Evolutionary conservation across 1,139 yeast genomes (phyloP).

Genomic region (Yamadazyma membranifaciens): DNA sequence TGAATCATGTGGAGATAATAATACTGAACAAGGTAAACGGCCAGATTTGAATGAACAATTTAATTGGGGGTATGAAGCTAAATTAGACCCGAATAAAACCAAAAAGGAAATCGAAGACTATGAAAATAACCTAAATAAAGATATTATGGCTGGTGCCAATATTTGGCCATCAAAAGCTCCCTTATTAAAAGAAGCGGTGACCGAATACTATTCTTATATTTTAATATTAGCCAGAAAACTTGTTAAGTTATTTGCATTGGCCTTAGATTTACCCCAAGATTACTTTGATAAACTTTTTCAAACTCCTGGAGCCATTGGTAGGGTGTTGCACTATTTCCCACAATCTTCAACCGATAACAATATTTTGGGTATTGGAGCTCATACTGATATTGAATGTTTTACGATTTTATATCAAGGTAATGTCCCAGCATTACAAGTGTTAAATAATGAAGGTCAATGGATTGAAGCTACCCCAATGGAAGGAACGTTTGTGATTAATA

Average conservation of each 20-base stretch:
- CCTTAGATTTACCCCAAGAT: conserved; percentile 13
- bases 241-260: conserved; percentile 15
- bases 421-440: conserved; percentile 15
- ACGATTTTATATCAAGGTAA: conserved; percentile 16
- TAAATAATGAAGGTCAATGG: conserved; percentile 15
- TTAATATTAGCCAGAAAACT: conserved; percentile 13
- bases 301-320: conserved; percentile 17
- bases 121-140: conserved; percentile 7
- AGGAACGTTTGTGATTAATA: conserved; percentile 15
- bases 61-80: conserved; percentile 17
- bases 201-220: conserved; percentile 11
- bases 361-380: conserved; percentile 16
- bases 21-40: conserved; percentile 14
- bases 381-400: conserved; percentile 17
- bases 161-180: conserved; percentile 15
- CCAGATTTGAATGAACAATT: conserved; percentile 18
- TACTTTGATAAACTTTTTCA: conserved; percentile 14
- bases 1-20: conserved; percentile 17
- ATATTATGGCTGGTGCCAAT: conserved; percentile 16
- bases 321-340: conserved; percentile 16
- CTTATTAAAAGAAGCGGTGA: conserved; percentile 10
- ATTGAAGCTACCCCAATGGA: conserved; percentile 15
- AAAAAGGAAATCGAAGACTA: conserved; percentile 11
- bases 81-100: conserved; percentile 14
- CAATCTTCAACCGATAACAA: conserved; percentile 13